Evolutionary conservation across 371 early-diverging fungal species (phyloP), one percentile per base, ranked within the genome.

Genomic region (Syncephalastrum racemosum): DNA sequence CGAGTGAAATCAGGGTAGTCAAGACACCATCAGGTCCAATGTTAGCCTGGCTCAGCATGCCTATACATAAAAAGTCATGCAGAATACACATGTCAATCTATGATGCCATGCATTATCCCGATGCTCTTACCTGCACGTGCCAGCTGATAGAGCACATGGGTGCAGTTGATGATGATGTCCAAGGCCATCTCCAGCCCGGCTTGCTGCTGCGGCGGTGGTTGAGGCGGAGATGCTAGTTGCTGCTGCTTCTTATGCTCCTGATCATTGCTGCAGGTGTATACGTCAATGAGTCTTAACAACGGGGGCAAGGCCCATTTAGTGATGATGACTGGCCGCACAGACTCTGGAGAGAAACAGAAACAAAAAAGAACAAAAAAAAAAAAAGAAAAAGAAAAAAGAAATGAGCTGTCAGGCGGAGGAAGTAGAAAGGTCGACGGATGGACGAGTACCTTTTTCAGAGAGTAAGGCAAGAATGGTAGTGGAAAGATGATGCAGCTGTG

Each of bases 381-480:
- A n/a, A n/a, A n/a, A n/a, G n/a, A n/a, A n/a, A n/a, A n/a, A n/a
- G n/a, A 39, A 36, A 25, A 7, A 51, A 45, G 12, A 2, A 19
- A 22, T 8, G 13, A 45, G 46, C 46, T 15, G 19, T 19, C 19
- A 16, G 22, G 22, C 6, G 14, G 14, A 6, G n/a, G 6, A 54
- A 45, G 8, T 1, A 39, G n/a, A 31, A 31, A 31, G 36, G 5
- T 8, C 36, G 2, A 12, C 2, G 36, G 10, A 10, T 31, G 10
- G 12, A 5, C 4, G 23, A 8, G 24, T 60, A 77, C 77, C 77
- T 61, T 76, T 75, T 44, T 79, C 74, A 47, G 75, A 60, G 5
- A 81, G 47, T 18, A 71, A 68, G 7, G 83, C 82, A 43, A 86
- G 62, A 24, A 80, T 74, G 3, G 77, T 72, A 0, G 86, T 83